phyloP scores from a whole-genome alignment of 257 asterid genomes.

The Capsicum pubescens region DNA sequence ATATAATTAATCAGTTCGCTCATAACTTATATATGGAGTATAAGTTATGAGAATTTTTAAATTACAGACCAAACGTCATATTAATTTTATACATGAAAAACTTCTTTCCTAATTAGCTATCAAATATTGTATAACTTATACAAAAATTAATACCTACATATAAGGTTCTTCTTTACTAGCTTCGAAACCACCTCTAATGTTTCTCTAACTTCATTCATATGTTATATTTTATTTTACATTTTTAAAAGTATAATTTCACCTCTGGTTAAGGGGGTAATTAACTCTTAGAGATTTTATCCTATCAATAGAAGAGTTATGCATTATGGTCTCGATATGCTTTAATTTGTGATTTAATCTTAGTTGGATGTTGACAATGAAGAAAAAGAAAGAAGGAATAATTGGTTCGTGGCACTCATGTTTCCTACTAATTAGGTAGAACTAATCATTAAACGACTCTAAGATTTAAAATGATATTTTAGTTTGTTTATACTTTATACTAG shows the following conservation, averaged over 20 bases:
- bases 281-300: background rate
- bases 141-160: too few species aligned
- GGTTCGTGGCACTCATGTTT: slow-evolving; percentile 25
- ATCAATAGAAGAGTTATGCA: background rate
- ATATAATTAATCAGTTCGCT: too few species aligned
- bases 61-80: too few species aligned
- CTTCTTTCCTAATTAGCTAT: too few species aligned
- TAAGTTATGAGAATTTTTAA: too few species aligned
- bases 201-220: too few species aligned
- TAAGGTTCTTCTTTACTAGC: too few species aligned
- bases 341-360: background rate
- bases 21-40: too few species aligned
- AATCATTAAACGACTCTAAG: slow-evolving; percentile 9
- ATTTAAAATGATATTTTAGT: background rate
- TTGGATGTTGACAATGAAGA: slow-evolving; percentile 15
- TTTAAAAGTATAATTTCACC: background rate
- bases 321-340: background rate
- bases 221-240: too few species aligned
- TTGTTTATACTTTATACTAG: background rate
- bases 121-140: too few species aligned
- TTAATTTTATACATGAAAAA: too few species aligned
- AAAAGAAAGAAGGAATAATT: background rate
- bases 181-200: too few species aligned
- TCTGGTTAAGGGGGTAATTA: background rate
- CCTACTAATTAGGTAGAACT: slow-evolving; percentile 21